Conservation (phyloP, 176 grass and related monocot genomes). For the Oryza punctata region DNA sequence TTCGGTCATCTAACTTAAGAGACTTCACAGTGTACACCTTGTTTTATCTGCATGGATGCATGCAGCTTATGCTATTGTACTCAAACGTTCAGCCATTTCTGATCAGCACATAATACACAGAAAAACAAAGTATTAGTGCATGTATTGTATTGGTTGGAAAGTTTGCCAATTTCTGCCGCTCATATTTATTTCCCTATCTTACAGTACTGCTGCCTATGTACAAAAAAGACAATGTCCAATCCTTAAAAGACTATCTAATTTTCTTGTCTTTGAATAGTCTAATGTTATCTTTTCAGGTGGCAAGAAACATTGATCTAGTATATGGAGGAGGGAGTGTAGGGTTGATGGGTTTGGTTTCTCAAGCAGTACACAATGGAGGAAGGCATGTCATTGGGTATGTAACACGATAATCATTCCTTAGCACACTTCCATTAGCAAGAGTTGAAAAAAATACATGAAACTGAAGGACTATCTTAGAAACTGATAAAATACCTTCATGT, state of each 20-base stretch:
- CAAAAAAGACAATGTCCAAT: neutral
- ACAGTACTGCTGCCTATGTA: neutral
- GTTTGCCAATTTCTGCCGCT: neutral
- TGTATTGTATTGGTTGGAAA: neutral
- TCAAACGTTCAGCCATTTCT: neutral
- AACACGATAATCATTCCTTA: neutral
- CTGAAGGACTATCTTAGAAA: neutral
- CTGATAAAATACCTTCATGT: neutral
- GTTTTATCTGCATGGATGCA: slow-evolving; percentile 10
- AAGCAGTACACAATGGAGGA: slow-evolving; percentile 54
- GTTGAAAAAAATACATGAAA: neutral
- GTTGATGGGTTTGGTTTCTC: slow-evolving; percentile 52
- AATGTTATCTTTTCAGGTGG: slow-evolving; percentile 30
- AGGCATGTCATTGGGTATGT: slow-evolving; percentile 58
- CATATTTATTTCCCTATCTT: neutral
- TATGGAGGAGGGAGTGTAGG: slow-evolving; percentile 57
- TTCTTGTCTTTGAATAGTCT: neutral
- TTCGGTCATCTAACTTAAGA: neutral
- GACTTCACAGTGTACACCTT: neutral
- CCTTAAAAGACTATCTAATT: neutral
- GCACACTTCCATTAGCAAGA: slow-evolving; percentile 5
- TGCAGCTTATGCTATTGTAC: neutral
- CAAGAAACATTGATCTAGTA: slow-evolving; percentile 54
- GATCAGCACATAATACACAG: neutral
- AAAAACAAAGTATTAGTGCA: neutral